Conservation (phyloP, 2,329 filamentous ascomycete species). For the Claviceps humidiphila region DNA sequence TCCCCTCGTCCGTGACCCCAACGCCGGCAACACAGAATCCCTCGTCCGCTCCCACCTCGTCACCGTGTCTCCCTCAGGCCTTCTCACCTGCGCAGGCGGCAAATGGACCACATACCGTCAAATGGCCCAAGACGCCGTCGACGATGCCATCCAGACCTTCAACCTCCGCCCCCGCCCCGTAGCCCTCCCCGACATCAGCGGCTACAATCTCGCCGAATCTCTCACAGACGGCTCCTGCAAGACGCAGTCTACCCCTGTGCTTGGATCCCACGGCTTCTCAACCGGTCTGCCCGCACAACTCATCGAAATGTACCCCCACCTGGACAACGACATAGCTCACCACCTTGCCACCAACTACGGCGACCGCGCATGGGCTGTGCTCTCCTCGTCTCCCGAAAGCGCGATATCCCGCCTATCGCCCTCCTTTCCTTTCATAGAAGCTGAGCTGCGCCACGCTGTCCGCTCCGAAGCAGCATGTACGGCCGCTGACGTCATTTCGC, state of each 20-base stretch:
- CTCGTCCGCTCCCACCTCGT: conserved; percentile 73
- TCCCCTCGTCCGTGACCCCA: conserved; percentile 67
- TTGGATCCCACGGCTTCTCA: conserved; percentile 62
- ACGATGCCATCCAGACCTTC: conserved; percentile 60
- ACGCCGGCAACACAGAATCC: conserved; percentile 69
- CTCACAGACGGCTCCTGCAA: conserved; percentile 58
- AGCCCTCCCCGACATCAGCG: conserved; percentile 49
- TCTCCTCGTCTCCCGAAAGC: conserved; percentile 23
- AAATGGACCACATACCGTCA: conserved; percentile 86
- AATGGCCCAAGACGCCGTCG: conserved; percentile 78
- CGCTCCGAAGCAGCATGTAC: conserved; percentile 62
- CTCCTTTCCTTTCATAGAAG: conserved; percentile 60
- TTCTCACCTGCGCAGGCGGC: conserved; percentile 69
- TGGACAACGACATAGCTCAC: conserved; percentile 27
- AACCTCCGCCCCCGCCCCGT: conserved; percentile 40
- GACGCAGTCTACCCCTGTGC: conserved; percentile 58
- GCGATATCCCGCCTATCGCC: conserved; percentile 37
- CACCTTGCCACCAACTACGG: conserved; percentile 30
- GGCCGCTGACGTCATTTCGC: conserved; percentile 56
- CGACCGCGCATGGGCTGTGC: conserved; percentile 57
- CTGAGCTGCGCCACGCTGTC: conserved; percentile 59
- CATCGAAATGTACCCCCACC: conserved; percentile 20
- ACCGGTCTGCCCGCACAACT: conserved; percentile 21
- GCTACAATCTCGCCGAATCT: conserved; percentile 34
- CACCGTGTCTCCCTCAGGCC: conserved; percentile 58